Base-by-base conservation (phyloP, 768 basidiomycete genomes). In the Boletellus ananiceps region DNA sequence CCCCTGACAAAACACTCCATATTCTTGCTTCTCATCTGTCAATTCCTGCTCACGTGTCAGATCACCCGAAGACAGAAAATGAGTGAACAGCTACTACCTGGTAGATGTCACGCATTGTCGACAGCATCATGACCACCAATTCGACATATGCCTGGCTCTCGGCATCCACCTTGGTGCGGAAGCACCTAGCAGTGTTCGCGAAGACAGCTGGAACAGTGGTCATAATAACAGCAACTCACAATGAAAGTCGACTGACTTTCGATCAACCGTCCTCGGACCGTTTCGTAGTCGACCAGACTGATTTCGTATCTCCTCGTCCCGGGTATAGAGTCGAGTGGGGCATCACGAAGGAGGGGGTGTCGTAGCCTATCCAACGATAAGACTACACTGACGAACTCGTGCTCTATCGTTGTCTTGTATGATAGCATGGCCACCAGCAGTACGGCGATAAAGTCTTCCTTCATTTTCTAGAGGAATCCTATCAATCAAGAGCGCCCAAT, bases 341-440 rank as follows among this genome's bases (percentile, higher is more conserved):
- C 54, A 15, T 59, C 68, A 15, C 54, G 65, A 34, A 84, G 60
- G 7, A 82, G 61, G 4, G 78, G 74, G 62, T 88, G 83, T 9
- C 69, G 74, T 9, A 78, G 60, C 33, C 74, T 72, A 48, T 81
- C 82, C n/a, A 82, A 69, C 8, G 78, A 74, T 31, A 88, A 67
- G n/a, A 90, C 57, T 23, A 76, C 59, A 2, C 77, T 69, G 9
- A 78, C 62, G 51, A 81, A 88, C 50, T 82, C 75, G 47, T 78
- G 77, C 60, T 86, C 85, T 21, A 80, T 70, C 0, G 75, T 76
- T 19, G 75, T 55, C 40, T 71, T 65, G 23, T 67, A 63, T 1
- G 79, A 74, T 7, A 78, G 75, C 13, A 85, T 57, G 8, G 76
- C 72, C 49, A 75, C 69, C 29, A 87, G 67, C 19, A 88, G 63